A percentile compares a stretch with the other conserved stretches of the same genome.
phyloP scores from a whole-genome alignment of 139 green algal species.

The Bryopsis sp. region DNA sequence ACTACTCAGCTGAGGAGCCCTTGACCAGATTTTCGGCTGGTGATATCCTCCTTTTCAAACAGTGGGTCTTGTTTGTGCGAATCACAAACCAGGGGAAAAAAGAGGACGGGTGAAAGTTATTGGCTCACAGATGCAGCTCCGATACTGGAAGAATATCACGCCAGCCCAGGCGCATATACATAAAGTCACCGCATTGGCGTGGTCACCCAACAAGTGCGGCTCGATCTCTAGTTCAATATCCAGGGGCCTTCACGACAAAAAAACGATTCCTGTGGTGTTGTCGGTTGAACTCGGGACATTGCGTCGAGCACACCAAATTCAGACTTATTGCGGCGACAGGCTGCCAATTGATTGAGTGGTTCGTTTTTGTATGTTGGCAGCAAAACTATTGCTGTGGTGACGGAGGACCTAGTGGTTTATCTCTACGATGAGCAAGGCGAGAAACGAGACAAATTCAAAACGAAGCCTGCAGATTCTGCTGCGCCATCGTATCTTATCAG shows the following conservation, averaged over 20 bases:
- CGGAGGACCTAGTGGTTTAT: constrained; percentile 68
- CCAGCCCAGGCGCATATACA: constrained; percentile 38
- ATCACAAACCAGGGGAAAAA: no score
- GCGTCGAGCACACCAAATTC: neutral
- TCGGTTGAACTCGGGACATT: neutral
- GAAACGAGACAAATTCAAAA: constrained; percentile 73
- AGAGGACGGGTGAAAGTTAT: no score
- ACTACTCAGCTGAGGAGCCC: no score
- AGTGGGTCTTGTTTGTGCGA: no score
- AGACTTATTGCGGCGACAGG: neutral
- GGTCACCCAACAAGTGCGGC: constrained; percentile 59
- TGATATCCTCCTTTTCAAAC: no score
- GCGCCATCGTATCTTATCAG: constrained; percentile 47
- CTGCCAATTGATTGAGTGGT: neutral
- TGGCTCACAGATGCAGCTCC: constrained; percentile 68
- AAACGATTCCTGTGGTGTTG: neutral
- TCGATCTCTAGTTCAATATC: no score
- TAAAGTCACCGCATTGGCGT: constrained; percentile 55
- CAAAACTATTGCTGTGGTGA: constrained; percentile 56
- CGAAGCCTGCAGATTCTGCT: constrained; percentile 38
- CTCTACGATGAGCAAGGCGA: constrained; percentile 76
- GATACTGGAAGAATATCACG: constrained; percentile 47
- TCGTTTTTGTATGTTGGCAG: constrained; percentile 26
- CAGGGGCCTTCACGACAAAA: neutral
- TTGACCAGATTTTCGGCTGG: no score